Evolutionary conservation across 257 asterid genomes (phyloP).

Genomic region (Fraxinus quadrangulata): DNA sequence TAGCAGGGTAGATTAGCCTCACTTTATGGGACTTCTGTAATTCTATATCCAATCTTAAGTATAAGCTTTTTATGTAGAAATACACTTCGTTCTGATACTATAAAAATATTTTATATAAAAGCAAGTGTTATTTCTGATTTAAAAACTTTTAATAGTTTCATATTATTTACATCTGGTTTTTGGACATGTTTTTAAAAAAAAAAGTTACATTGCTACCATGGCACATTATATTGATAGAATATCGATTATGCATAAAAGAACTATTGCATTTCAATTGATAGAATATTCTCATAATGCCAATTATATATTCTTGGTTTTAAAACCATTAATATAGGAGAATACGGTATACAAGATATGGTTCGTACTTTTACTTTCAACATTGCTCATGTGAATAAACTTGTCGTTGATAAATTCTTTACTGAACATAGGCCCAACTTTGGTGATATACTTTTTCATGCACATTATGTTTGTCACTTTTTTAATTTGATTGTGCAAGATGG

Average conservation of each 20-base stretch:
- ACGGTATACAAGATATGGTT: neutral
- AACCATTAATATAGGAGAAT: neutral
- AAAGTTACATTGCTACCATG: neutral
- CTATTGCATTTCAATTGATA: neutral
- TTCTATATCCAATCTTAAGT: too few relatives aligned
- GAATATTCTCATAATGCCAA: neutral
- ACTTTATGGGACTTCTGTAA: too few relatives aligned
- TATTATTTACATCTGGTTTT: neutral
- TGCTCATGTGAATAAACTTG: neutral
- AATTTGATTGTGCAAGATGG: neutral
- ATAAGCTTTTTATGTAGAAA: too few relatives aligned
- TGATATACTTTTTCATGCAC: neutral
- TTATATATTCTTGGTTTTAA: neutral
- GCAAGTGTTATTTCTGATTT: neutral
- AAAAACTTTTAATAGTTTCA: neutral
- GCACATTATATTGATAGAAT: neutral
- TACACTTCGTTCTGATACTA: too few relatives aligned
- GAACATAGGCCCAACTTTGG: neutral
- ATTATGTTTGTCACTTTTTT: neutral
- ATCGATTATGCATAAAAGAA: neutral
- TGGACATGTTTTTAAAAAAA: neutral
- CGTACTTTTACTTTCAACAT: neutral
- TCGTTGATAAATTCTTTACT: too few relatives aligned
- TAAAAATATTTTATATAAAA: too few relatives aligned
- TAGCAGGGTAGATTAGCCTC: too few relatives aligned